Evolutionary conservation across 352 stramenopile genomes (phyloP).

Genomic region (Elongisporangium undulatum): DNA sequence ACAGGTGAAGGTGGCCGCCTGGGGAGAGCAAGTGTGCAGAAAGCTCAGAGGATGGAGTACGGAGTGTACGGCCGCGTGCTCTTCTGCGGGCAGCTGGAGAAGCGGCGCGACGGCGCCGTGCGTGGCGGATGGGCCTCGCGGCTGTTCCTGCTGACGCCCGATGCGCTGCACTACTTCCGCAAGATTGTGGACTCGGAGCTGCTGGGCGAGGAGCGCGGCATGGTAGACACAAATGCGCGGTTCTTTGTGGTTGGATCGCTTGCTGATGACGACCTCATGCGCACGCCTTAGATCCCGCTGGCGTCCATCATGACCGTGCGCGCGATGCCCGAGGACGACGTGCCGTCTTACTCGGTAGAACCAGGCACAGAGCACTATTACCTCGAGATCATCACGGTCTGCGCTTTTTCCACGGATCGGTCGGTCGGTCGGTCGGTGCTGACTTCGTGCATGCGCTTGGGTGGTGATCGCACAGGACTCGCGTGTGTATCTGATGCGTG

Average conservation of each 20-base stretch:
- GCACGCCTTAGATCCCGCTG: conserved; percentile 44
- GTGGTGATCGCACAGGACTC: conserved; percentile 33
- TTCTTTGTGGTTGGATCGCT: conserved; percentile 1
- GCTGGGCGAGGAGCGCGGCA: conserved; percentile 72
- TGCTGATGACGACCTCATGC: conserved; percentile 1
- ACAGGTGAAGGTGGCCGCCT: neutral
- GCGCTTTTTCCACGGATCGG: neutral
- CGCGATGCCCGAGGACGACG: conserved; percentile 76
- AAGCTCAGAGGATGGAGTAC: conserved; percentile 35
- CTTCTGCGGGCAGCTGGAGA: conserved; percentile 74
- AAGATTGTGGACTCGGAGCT: conserved; percentile 68
- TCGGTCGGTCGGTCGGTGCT: neutral
- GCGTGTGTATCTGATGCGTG: conserved; percentile 76
- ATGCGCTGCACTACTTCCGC: conserved; percentile 80
- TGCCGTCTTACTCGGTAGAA: conserved; percentile 42
- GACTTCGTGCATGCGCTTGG: neutral
- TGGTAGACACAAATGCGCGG: conserved; percentile 18
- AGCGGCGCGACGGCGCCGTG: conserved; percentile 70
- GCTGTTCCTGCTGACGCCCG: conserved; percentile 77
- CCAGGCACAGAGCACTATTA: conserved; percentile 70
- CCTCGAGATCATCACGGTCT: conserved; percentile 72
- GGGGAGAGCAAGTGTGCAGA: conserved; percentile 1
- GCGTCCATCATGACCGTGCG: conserved; percentile 60
- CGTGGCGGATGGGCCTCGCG: conserved; percentile 66
- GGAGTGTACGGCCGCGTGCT: conserved; percentile 71